Percentiles rank a stretch among this genome's conserved stretches.
phyloP scores from a whole-genome alignment of 148 eudicot genomes.

The Rheum nobile region DNA sequence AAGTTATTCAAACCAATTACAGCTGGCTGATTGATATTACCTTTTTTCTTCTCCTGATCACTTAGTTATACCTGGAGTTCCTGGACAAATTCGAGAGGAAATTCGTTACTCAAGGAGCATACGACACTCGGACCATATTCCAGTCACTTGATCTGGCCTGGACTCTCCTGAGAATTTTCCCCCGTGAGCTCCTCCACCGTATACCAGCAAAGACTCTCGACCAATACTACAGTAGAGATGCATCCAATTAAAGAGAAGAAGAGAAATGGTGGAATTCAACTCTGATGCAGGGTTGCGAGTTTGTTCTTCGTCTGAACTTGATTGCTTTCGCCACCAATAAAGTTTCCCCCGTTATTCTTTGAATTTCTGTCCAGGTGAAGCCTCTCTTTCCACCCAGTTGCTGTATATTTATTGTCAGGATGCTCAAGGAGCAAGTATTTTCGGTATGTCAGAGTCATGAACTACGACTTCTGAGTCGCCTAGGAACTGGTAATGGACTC shows the following conservation, averaged over 20 bases:
- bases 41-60: neutral
- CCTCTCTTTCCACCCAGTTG: slow-evolving; percentile 6
- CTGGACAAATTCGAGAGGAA: slow-evolving; percentile 97
- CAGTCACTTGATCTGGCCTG: slow-evolving; percentile 97
- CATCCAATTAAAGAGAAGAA: slow-evolving; percentile 35
- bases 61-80: slow-evolving; percentile 86
- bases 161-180: slow-evolving; percentile 93
- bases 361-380: neutral
- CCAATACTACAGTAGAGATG: slow-evolving; percentile 79
- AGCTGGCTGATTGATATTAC: neutral
- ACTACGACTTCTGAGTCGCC: neutral
- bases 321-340: slow-evolving; percentile 17
- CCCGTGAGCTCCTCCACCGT: slow-evolving; percentile 97
- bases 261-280: neutral
- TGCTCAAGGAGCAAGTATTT: neutral
- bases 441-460: neutral
- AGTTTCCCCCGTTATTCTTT: slow-evolving; percentile 14
- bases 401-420: slow-evolving; percentile 1
- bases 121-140: slow-evolving; percentile 89
- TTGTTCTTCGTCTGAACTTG: neutral
- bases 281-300: neutral
- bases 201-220: slow-evolving; percentile 99
- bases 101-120: slow-evolving; percentile 94
- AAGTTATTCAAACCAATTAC: no score
- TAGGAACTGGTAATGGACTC: neutral